Conservation (phyloP, 139 green algal genomes). For the Microglena sp. region DNA sequence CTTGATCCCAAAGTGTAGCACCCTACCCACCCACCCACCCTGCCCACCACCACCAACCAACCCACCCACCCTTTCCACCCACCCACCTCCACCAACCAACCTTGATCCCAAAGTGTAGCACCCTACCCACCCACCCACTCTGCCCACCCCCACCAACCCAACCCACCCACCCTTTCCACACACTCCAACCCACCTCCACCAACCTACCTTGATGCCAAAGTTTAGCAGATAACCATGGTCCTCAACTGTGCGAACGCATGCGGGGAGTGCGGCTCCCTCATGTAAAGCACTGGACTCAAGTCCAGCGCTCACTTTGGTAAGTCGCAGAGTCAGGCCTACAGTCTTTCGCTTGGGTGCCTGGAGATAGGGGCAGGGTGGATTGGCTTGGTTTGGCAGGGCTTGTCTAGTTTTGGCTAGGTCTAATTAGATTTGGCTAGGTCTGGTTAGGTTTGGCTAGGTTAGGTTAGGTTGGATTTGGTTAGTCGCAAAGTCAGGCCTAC, state of each 20-base stretch:
- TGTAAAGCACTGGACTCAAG: slow-evolving; percentile 21
- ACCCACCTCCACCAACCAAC: too few relatives aligned
- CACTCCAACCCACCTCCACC: neutral
- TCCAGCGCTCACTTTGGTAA: slow-evolving; percentile 12
- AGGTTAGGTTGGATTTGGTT: neutral
- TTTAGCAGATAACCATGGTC: slow-evolving; percentile 80
- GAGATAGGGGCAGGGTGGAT: neutral
- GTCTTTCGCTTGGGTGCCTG: neutral
- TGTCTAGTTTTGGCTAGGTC: neutral
- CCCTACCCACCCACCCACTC: too few relatives aligned
- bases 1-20: too few relatives aligned
- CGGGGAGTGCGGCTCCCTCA: slow-evolving; percentile 40
- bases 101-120: too few relatives aligned
- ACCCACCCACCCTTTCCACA: too few relatives aligned
- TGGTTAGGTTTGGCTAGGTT: neutral
- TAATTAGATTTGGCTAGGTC: neutral
- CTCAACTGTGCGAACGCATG: slow-evolving; percentile 70
- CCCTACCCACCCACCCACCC: too few relatives aligned
- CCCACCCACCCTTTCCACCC: too few relatives aligned
- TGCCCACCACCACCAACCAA: too few relatives aligned
- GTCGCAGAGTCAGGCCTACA: slow-evolving; percentile 6
- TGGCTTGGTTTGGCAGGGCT: neutral
- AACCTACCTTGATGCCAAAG: slow-evolving; percentile 67
- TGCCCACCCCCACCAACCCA: too few relatives aligned
- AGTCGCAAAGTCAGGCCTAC: neutral